Evolutionary conservation across 495 filamentous ascomycete species (phyloP).

Genomic region (Chaetomium fimeti): DNA sequence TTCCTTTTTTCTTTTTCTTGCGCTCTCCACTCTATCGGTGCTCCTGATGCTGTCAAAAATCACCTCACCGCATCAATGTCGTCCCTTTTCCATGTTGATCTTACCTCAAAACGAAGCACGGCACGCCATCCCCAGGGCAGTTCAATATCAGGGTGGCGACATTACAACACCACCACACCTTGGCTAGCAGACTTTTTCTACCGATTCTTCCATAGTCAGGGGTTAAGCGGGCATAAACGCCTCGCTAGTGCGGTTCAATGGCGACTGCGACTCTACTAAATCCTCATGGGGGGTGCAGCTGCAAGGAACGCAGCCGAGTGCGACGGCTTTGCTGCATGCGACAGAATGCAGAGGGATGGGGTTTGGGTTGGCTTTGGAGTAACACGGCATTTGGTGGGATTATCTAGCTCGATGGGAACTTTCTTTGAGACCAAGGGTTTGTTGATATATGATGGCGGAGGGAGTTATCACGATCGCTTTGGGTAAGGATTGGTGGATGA

Average conservation of each 20-base stretch:
- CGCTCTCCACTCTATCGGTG: too few relatives aligned
- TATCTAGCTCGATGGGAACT: too few relatives aligned
- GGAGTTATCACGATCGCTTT: too few relatives aligned
- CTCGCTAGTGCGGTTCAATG: neutral
- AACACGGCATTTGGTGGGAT: too few relatives aligned
- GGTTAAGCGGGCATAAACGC: neutral
- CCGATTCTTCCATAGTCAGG: slow-evolving; percentile 4
- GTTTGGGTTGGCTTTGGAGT: too few relatives aligned
- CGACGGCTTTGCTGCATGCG: neutral
- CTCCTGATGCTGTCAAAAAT: neutral
- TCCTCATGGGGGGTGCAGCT: too few relatives aligned
- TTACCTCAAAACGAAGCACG: neutral
- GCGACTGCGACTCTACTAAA: neutral
- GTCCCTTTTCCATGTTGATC: neutral
- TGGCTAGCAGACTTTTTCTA: neutral
- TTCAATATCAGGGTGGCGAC: neutral
- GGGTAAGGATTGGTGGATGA: too few relatives aligned
- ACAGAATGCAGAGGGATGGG: neutral
- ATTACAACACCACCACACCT: neutral
- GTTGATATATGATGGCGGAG: too few relatives aligned
- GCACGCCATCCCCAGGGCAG: neutral
- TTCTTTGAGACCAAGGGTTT: too few relatives aligned
- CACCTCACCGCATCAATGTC: neutral
- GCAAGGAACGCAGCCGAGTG: neutral
- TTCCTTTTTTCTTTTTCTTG: too few relatives aligned